Base-by-base conservation (phyloP, 1,284 basidiomycete species). In the Cystobasidium sp. region DNA sequence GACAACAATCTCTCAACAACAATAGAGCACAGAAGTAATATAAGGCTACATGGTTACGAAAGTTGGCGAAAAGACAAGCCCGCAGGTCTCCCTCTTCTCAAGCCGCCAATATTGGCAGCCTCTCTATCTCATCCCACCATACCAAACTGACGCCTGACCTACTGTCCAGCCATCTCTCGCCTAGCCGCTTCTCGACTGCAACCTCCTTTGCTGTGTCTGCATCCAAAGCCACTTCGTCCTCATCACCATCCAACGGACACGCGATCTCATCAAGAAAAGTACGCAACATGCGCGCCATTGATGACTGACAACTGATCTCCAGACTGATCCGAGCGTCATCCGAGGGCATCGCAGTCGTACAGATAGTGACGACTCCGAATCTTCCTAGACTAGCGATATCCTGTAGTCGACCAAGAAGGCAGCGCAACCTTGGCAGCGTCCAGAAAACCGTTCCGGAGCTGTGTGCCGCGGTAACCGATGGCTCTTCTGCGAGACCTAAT, bases 41-140 rank as follows among this genome's bases (percentile, higher is more conserved):
- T 31, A 31, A 31, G 31, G 31, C 31, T 31, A 31, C 31, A 31
- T 31, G 31, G 31, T 31, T 31, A 31, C 31, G 31, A 31, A 31
- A 31, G 31, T 31, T 31, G 31, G 31, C 31, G 31, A 31, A 5
- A 31, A 31, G 31, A 31, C 2, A 31, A 31, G 31, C 31, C 31
- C 31, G 31, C 31, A 31, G 31, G 31, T 22, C 55, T 20, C 24
- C 31, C 22, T 12, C 39, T 31, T 49, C 8, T 59, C 41, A 73
- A 24, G 63, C 49, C 16, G 49, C 5, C 20, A 73, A 46, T 6
- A 73, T 31, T 14, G 41, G 51, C 20, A 44, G n/a, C 24, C 70
- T 56, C 10, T 73, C 63, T 10, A 65, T 59, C 43, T 73, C 70
- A 20, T 73, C 62, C 61, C 70, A 73, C 70, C 70, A 73, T 3